These are phyloP conservation scores for Suillus fuscotomentosus DNA, from an alignment of 768 basidiomycete genomes.

Conservation along the genomic window DNA sequence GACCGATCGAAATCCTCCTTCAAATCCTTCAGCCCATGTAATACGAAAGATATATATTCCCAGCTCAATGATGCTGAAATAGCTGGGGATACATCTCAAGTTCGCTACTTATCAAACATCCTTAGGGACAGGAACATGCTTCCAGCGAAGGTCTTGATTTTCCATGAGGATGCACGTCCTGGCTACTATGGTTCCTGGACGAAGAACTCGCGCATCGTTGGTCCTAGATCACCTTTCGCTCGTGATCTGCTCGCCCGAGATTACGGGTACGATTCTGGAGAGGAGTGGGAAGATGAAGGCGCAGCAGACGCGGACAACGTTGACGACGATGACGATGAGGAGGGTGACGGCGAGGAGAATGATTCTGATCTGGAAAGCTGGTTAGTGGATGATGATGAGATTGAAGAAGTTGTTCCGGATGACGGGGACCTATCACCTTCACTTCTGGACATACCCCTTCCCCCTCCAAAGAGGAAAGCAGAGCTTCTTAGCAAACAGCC, in stretches of 20 bases:
- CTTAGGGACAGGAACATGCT: slow-evolving; percentile 61
- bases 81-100: slow-evolving; percentile 64
- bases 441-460: slow-evolving; percentile 32
- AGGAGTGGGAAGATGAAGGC: slow-evolving; percentile 93
- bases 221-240: slow-evolving; percentile 80
- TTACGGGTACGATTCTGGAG: slow-evolving; percentile 92
- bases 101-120: slow-evolving; percentile 59
- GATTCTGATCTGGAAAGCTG: slow-evolving; percentile 40
- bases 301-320: slow-evolving; percentile 76
- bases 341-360: slow-evolving; percentile 55
- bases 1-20: slow-evolving; percentile 18
- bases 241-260: slow-evolving; percentile 77
- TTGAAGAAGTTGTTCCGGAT: slow-evolving; percentile 52
- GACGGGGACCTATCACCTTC: slow-evolving; percentile 36
- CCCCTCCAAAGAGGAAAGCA: slow-evolving; percentile 39
- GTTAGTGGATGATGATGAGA: slow-evolving; percentile 66
- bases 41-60: slow-evolving; percentile 51
- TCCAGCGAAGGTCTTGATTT: slow-evolving; percentile 82
- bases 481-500: slow-evolving; percentile 44
- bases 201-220: slow-evolving; percentile 70
- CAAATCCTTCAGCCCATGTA: slow-evolving; percentile 31
- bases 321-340: slow-evolving; percentile 63
- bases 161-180: slow-evolving; percentile 81
- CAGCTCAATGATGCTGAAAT: slow-evolving; percentile 78
- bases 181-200: slow-evolving; percentile 97